Evolutionary conservation across 139 green algal species (phyloP), one percentile per base, ranked within the genome.

Genomic region (Mychonastes homosphaera): DNA sequence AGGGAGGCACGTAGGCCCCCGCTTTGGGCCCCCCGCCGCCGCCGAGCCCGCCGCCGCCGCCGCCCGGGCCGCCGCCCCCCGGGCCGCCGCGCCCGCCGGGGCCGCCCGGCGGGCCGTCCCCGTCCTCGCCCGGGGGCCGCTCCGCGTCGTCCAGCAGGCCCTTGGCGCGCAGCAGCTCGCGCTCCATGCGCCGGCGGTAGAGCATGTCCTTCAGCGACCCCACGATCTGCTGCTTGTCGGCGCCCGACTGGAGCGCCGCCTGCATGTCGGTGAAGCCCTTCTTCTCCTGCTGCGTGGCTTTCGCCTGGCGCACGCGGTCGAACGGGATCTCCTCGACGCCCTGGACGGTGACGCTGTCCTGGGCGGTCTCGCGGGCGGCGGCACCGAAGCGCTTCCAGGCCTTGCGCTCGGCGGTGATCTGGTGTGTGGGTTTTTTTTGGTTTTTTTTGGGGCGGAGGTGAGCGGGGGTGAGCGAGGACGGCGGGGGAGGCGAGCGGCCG

Each of bases 301-400:
- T 91, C 41, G 77, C 39, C 39, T 78, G 70, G 8, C 78, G 62
- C 30, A 87, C 69, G 23, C 81, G 78, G 58, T 98, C 92, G 44
- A 98, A 87, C 44, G 81, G 90, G 49, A 99, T 90, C 41, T 99
- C 87, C 47, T 99, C 91, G 4, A 70, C 73, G 8, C 71, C 75
- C 52, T 84, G 81, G 41, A 79, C 73, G 24, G 84, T 90, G 28
- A 87, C 64, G n/a, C 74, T 78, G 44, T 98, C 92, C 33, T 92
- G 72, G 46, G 75, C 79, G 29, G 95, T 87, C 63, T 99, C 89
- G 46, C 94, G 76, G 0, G 81, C 68, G 7, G 87, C 89, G 18
- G 84, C 62, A 10, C 91, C 91, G 79, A 98, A 98, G 29, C 86
- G 85, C 5, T 62, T 59, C 83, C 86, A 94, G 34, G 89, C 70